Conservation (phyloP, 805 yeast species). For the Schizosaccharomyces japonicus region DNA sequence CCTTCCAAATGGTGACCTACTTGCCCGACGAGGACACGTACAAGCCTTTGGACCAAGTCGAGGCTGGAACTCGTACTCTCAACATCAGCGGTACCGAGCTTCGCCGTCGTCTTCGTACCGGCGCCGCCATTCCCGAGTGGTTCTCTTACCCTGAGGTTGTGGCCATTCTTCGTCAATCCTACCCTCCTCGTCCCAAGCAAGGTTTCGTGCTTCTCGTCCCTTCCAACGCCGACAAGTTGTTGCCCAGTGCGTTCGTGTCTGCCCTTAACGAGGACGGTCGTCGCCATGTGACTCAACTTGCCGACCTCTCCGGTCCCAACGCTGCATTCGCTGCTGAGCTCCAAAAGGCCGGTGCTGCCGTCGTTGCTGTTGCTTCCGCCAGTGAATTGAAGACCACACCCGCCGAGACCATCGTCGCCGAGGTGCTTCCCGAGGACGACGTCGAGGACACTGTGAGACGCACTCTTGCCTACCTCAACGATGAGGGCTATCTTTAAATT, state of each 20-base stretch:
- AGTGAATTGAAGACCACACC: not conserved
- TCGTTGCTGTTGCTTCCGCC: slow-evolving; percentile 30
- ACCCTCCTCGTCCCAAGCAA: slow-evolving; percentile 75
- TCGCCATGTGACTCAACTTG: slow-evolving; percentile 43
- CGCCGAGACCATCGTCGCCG: not conserved
- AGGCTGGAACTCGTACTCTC: slow-evolving; percentile 53
- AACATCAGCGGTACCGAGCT: slow-evolving; percentile 89
- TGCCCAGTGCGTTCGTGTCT: slow-evolving; percentile 67
- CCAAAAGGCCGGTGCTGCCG: slow-evolving; percentile 79
- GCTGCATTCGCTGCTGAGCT: slow-evolving; percentile 37
- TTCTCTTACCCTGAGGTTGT: slow-evolving; percentile 94
- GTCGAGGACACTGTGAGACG: not conserved
- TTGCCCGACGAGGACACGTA: slow-evolving; percentile 86
- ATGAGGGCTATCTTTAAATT: slow-evolving; percentile 2
- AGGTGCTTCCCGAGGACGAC: not conserved
- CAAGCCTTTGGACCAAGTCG: slow-evolving; percentile 83
- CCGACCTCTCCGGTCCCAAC: slow-evolving; percentile 22
- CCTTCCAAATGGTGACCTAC: slow-evolving; percentile 91
- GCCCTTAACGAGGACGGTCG: slow-evolving; percentile 79
- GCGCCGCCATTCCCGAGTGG: slow-evolving; percentile 84
- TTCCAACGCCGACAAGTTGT: slow-evolving; percentile 37
- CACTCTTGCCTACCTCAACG: not conserved
- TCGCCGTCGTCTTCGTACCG: slow-evolving; percentile 65
- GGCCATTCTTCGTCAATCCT: slow-evolving; percentile 64
- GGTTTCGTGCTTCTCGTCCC: slow-evolving; percentile 62